Evolutionary conservation across 2,329 filamentous ascomycete species (phyloP), one percentile per base, ranked within the genome.

Genomic region (Phoma sp.): DNA sequence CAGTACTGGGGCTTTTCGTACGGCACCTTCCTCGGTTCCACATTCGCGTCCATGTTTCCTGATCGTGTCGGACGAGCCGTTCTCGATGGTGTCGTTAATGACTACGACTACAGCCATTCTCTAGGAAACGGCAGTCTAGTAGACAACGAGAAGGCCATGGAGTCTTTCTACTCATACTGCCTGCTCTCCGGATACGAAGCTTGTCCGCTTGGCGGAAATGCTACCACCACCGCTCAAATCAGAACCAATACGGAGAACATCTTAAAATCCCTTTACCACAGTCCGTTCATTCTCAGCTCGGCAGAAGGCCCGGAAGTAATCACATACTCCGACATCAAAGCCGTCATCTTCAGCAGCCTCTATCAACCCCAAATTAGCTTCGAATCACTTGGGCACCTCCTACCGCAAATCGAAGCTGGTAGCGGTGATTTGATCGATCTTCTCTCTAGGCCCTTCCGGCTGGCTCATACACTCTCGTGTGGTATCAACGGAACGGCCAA

Each of bases 1-100:
- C 72, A 79, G 18, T 81, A 78, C 60, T 76, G 72, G 66, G 81
- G 80, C 4, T 74, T 81, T 49, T 79, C 76, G 6, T 83, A 83
- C 45, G 81, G 81, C 1, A 78, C 80, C 0, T 72, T 77, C 25
- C 68, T 76, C 5, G 74, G 74, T 1, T 58, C 62, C 0, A 76
- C 73, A 1, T 76, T 76, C 46, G 71, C 72, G 5, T 71, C 70
- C 23, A 74, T 77, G 72, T 75, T 68, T 37, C 73, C 74, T 3
- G 62, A 73, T 17, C 70, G 72, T n/a, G 66, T 76, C 10, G 68
- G 67, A 1, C 65, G 71, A 12, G 17, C 72, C 9, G 53, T 75
- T 7, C 60, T 83, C 1, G 81, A 83, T 57, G 80, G 79, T 4
- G 77, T 82, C 4, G 76, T 79, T 2, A 77, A 79, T 25, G 53